Percentiles rank a stretch among this genome's conserved stretches.
Evolutionary conservation across 768 basidiomycete species (phyloP).

Genomic region (Rossbeevera mucosa): DNA sequence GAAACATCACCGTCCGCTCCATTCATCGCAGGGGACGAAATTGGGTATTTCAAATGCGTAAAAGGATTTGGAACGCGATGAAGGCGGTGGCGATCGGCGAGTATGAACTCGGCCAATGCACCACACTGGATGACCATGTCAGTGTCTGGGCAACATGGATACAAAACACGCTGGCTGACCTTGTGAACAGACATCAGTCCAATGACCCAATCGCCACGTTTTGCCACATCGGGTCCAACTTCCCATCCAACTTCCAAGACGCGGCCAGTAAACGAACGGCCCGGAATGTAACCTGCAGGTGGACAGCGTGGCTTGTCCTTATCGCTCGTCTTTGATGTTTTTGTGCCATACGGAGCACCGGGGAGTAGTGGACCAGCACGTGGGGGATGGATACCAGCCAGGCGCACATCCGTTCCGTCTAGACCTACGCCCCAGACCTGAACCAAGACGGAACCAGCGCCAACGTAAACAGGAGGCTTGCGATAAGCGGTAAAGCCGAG

Average conservation of each 20-base stretch:
- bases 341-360: slow-evolving; percentile 21
- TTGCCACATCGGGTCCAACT: slow-evolving; percentile 44
- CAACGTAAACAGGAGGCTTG: slow-evolving; percentile 68
- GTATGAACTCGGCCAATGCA: slow-evolving; percentile 83
- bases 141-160: slow-evolving; percentile 3
- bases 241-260: slow-evolving; percentile 80
- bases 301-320: slow-evolving; percentile 25
- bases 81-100: slow-evolving; percentile 74
- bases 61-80: slow-evolving; percentile 66
- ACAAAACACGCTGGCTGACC: slow-evolving; percentile 42
- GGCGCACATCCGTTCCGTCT: slow-evolving; percentile 65
- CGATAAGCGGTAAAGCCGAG: slow-evolving; percentile 70
- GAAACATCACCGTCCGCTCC: slow-evolving; percentile 6
- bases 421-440: slow-evolving; percentile 89
- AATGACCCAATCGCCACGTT: slow-evolving; percentile 83
- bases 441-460: slow-evolving; percentile 65
- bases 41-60: slow-evolving; percentile 29
- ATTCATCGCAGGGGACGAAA: slow-evolving; percentile 12
- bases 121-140: slow-evolving; percentile 53
- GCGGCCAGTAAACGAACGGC: slow-evolving; percentile 80
- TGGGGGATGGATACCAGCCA: slow-evolving; percentile 46
- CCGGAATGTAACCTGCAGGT: slow-evolving; percentile 73
- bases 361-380: slow-evolving; percentile 11
- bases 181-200: slow-evolving; percentile 76
- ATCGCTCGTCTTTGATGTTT: slow-evolving; percentile 16